Conservation (phyloP, 1,139 yeast species). For the Saccharomyces uvarum region DNA sequence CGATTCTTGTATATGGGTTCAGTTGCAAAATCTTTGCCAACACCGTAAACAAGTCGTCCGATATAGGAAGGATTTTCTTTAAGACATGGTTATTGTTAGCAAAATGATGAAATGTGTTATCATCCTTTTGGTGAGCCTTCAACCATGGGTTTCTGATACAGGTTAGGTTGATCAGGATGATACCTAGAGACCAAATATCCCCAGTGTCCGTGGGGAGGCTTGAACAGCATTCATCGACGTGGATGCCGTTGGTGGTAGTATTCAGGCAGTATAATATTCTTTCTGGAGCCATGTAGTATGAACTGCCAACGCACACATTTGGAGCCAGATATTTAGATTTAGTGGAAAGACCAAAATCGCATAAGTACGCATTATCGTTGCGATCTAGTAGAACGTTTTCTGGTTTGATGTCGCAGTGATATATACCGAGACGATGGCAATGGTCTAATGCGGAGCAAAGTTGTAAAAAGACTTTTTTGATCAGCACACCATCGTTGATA, state of each 20-base stretch:
- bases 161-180: constrained; percentile 68
- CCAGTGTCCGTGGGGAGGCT: constrained; percentile 61
- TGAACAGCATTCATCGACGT: constrained; percentile 17
- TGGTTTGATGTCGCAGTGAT: constrained; percentile 88
- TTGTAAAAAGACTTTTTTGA: constrained; percentile 69
- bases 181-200: constrained; percentile 85
- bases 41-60: constrained; percentile 47
- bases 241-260: constrained; percentile 13
- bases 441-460: constrained; percentile 63
- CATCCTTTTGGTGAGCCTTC: constrained; percentile 57
- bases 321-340: constrained; percentile 50
- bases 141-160: constrained; percentile 92
- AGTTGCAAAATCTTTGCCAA: constrained; percentile 49
- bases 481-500: constrained; percentile 32
- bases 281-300: constrained; percentile 93
- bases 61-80: constrained; percentile 40
- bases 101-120: constrained; percentile 49
- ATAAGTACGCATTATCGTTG: constrained; percentile 55
- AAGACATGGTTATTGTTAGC: constrained; percentile 46
- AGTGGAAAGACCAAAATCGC: constrained; percentile 84
- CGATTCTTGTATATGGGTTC: constrained; percentile 58
- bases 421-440: constrained; percentile 60
- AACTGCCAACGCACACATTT: constrained; percentile 77
- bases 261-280: constrained; percentile 39
- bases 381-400: constrained; percentile 69